Evolutionary conservation across 208 protist genomes (phyloP), one percentile per base, ranked within the genome.

Genomic region (Acanthamoeba royreba): DNA sequence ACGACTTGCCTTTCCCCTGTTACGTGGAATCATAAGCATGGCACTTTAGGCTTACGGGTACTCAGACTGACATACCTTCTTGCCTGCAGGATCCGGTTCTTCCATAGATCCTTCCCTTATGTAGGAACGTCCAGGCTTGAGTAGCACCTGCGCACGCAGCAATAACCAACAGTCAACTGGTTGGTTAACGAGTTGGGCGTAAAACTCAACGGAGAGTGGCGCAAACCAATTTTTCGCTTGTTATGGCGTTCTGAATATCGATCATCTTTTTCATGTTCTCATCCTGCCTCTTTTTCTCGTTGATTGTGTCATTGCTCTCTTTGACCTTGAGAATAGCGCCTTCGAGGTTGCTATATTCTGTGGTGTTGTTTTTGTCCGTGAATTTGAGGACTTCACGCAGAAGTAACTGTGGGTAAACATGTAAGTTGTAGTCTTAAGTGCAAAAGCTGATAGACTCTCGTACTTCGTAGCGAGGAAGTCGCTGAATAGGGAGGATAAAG

Each of bases 241-340:
- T 89, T 22, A 89, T 52, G 81, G 46, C 31, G 52, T 89, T 89
- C 47, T 89, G 81, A 35, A 89, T 89, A 46, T 52, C 47, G 38
- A 89, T 40, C 13, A 89, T 89, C 38, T 89, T 89, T 46, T 63
- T 61, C 81, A 52, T 89, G 81, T 89, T 89, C 4, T 89, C 81
- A 28, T 89, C 46, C 52, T 53, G 33, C 42, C 81, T 17, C 81
- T 89, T 89, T 46, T 63, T 89, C 81, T 89, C 81, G 52, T 89
- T 89, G 81, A 89, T 89, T n/a, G 17, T 40, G 52, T 89, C 47
- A 35, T 89, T 89, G 4, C 42, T 61, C 81, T 61, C 81, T 33
- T 89, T 89, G 47, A 89, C 81, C 52, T 63, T 89, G 13, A 19
- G 7, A 35, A 89, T 63, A 9, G 81, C 81, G 19, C 9, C 35